Base-by-base conservation (phyloP, 1,284 basidiomycete species). In the Sporisorium reilianum region DNA sequence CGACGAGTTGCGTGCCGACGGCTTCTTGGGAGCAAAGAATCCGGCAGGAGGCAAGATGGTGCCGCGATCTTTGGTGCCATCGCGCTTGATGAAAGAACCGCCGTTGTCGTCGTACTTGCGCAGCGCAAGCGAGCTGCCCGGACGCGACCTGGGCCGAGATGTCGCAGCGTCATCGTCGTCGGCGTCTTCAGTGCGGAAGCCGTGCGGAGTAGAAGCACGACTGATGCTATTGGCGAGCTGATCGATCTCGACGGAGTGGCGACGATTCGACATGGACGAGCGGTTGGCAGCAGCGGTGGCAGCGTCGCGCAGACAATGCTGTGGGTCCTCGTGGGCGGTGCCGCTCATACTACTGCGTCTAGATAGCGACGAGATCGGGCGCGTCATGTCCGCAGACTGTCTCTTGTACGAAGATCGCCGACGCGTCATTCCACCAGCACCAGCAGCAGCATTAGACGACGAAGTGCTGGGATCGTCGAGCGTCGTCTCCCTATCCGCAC, bases 41-140 rank as follows among this genome's bases (percentile, higher is more conserved):
- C 51, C 78, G 10, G 78, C 76, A 7, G 78, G 73, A 2, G 78
- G 78, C 46, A 80, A 38, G 34, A 80, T 80, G 22, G 78, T 69
- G 7, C 64, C 58, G 4, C 55, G 51, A 16, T 77, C 64, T 9
- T 46, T 60, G 5, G 44, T n/a, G 16, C 53, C 48, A 28, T 66
- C 72, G 2, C 61, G 54, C 25, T 66, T 65, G 61, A 70, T 66
- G 52, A 74, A 74, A 7, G 64, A 66, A 2, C 51, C 59, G 5
- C 41, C 51, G 38, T 60, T 61, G 20, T 64, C 51, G 5, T 58
- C 63, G 46, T 72, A 61, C 40, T 41, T 45, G 22, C 64, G 55
- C 20, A 70, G 30, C 2, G 67, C 57, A 0, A 57, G 54, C 20
- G 67, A 61, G 57, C 66, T 69, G 1, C 56, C 56, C 0, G 67